Evolutionary conservation across 108 stramenopile species (phyloP).

Genomic region (Schizochytrium sp.): DNA sequence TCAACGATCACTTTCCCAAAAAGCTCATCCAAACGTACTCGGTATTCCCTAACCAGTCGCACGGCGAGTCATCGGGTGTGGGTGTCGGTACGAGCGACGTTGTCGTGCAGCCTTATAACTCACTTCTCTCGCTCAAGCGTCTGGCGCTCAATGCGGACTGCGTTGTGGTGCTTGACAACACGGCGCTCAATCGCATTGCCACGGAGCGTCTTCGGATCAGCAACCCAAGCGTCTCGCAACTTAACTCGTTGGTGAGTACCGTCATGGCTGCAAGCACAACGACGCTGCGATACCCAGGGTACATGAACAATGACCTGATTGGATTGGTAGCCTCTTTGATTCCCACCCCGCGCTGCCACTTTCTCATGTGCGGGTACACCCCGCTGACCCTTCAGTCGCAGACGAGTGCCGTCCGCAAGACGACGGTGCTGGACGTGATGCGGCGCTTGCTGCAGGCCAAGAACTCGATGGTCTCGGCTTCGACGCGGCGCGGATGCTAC

Average conservation of each 20-base stretch:
- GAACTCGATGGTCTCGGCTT: constrained; percentile 95
- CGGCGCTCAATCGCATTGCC: constrained; percentile 88
- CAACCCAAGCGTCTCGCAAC: constrained; percentile 89
- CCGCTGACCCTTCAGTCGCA: constrained; percentile 59
- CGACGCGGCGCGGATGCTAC: constrained; percentile 84
- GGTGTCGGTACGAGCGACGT: constrained; percentile 60
- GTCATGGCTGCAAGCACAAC: constrained; percentile 98
- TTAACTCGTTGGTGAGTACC: constrained; percentile 90
- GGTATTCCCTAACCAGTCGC: constrained; percentile 91
- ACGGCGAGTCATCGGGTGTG: constrained; percentile 46
- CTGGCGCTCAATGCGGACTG: constrained; percentile 93
- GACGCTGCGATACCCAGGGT: constrained; percentile 93
- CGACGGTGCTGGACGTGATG: constrained; percentile 99
- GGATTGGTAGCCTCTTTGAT: constrained; percentile 88
- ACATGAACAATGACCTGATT: constrained; percentile 99
- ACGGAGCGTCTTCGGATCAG: constrained; percentile 76
- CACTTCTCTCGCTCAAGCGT: constrained; percentile 85
- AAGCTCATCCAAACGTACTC: constrained; percentile 95
- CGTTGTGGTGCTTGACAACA: constrained; percentile 92
- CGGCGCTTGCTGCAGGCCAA: constrained; percentile 91
- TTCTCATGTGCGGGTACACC: constrained; percentile 98
- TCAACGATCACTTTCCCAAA: constrained; percentile 98
- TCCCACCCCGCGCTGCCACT: constrained; percentile 97
- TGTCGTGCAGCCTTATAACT: constrained; percentile 98
- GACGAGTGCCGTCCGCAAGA: constrained; percentile 72